phyloP scores from a whole-genome alignment of 106 monocot species.

The Dendrobium nobile region DNA sequence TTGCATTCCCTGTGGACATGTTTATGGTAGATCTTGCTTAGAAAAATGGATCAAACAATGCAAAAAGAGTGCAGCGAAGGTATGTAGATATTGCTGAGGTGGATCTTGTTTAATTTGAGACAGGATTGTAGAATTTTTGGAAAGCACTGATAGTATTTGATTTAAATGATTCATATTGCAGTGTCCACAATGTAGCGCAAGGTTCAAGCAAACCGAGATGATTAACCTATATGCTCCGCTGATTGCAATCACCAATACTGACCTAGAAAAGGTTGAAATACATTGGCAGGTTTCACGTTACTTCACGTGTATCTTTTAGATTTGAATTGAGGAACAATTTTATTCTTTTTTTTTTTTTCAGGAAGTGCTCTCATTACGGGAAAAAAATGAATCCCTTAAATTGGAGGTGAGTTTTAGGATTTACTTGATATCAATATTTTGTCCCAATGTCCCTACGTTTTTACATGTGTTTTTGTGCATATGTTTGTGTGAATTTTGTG shows the following conservation, averaged over 20 bases:
- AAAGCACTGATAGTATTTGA: neutral
- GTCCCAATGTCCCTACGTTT: neutral
- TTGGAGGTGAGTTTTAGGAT: constrained; percentile 29
- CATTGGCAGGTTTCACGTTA: neutral
- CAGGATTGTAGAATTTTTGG: neutral
- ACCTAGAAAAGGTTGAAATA: constrained; percentile 46
- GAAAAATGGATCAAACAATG: constrained; percentile 56
- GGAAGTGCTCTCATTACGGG: constrained; percentile 44
- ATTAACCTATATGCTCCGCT: constrained; percentile 43
- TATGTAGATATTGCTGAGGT: constrained; percentile 10
- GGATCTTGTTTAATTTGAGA: neutral
- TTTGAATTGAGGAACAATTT: neutral
- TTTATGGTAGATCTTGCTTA: constrained; percentile 72
- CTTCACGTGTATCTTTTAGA: constrained; percentile 3
- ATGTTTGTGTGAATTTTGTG: neutral
- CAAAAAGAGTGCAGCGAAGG: constrained; percentile 43
- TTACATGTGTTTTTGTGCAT: neutral
- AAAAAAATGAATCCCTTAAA: constrained; percentile 47
- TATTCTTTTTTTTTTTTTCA: constrained; percentile 24
- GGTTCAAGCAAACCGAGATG: constrained; percentile 24
- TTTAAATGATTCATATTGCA: constrained; percentile 17
- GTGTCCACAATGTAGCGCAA: constrained; percentile 41
- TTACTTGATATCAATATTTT: neutral
- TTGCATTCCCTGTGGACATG: constrained; percentile 78
- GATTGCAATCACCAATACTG: constrained; percentile 39